Base-by-base conservation (phyloP, 805 yeast species). In the Hanseniaspora thailandica region DNA sequence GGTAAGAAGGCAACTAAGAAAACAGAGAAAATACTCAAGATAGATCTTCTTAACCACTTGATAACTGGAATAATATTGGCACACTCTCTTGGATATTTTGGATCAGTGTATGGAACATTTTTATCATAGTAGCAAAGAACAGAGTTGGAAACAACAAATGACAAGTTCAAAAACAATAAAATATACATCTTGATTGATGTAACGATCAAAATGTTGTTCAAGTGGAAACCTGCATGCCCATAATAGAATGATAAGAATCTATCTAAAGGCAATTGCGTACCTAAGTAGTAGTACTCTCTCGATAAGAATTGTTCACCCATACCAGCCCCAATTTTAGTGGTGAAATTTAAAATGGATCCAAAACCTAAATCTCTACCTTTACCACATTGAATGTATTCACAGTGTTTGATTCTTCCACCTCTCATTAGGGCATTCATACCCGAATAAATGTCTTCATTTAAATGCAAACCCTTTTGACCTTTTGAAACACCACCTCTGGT, bases 281-380 rank as follows among this genome's bases (percentile, higher is more conserved):
- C 87, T 66, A 84, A 68, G 67, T 84, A 83, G 68, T 81, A 84
- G 66, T 84, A 84, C 66, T 84, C 94, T 70, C 94, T 76, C 23
- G 89, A 83, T 56, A 84, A 71, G 81, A 84, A 81, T 67, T 84
- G 94, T 69, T 84, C 94, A 67, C 93, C 93, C 94, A 84, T 84
- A 70, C 94, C 94, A 59, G 93, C 89, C 68, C 94, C 94, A 75
- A 84, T 84, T 70, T 84, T 84, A 39, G 89, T 84, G 23, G 88
- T 84, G 75, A 84, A 84, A 69, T 84, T 84, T 74, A 84, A 73
- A 70, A 84, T 84, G 4, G 93, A 83, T 55, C 88, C 88, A 68
- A 84, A 84, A 64, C 94, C 94, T 62, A 84, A 74, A 75, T 84
- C 94, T 74, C 94, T 76, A 66, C 94, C 94, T 69, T 84, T 84